Base-by-base conservation (phyloP, 805 yeast genomes). In the Lachancea cidri region DNA sequence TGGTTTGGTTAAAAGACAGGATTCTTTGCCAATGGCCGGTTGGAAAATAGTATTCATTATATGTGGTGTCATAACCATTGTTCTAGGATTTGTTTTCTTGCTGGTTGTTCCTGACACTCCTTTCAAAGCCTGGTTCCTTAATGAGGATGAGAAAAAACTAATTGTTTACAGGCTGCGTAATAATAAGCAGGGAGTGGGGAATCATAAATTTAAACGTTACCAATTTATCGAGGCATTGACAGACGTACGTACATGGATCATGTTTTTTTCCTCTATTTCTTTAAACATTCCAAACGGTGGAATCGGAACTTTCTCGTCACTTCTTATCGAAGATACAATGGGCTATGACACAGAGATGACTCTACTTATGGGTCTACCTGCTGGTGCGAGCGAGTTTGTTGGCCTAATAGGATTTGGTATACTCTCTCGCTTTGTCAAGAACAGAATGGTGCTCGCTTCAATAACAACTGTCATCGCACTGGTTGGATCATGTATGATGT, bases 31-130 rank as follows among this genome's bases (percentile, higher is more conserved):
- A 4, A 58, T 59, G 18, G 54, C 62, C 38, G 50, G 67, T n/a
- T 79, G 81, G 81, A 69, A 73, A 47, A 52, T 76, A 9, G 65
- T 76, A 36, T 71, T 70, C 49, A 65, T 74, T 16, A 66, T 74
- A 20, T 66, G 69, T 38, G 83, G 79, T 20, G 68, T 71, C 17
- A 47, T 71, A 17, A 68, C 81, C 0, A 54, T 73, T 7, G 19
- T 66, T n/a, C 42, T 68, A 17, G 48, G 64, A 3, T 24, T 58
- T 3, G 17, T 54, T 2, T 40, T 62, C 4, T 55, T 55, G 37
- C 68, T 66, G 49, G 39, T 62, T 17, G 74, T 70, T 46, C 81
- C 81, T 13, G 63, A 68, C 39, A 72, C 72, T 49, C 81, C 80
- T 4, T 58, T 75, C 3, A 63, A 60, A 29, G 71, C 73, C 13